Percentiles rank a stretch among this genome's conserved stretches.
Conservation (phyloP, 2,329 filamentous ascomycete species). For the Ophiostoma quercus region DNA sequence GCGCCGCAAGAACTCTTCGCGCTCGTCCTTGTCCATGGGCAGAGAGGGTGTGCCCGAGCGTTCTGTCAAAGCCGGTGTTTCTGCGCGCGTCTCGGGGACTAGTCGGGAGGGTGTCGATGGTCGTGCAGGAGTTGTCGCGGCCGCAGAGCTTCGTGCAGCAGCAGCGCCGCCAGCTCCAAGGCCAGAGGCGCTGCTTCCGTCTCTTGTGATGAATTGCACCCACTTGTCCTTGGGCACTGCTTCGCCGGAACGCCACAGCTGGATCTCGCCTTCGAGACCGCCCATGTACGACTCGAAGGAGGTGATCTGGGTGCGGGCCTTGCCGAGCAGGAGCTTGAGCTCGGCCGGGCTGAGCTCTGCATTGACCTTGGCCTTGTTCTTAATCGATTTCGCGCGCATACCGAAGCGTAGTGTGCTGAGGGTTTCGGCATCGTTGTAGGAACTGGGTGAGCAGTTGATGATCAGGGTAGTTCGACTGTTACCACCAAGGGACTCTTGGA, state of each 20-base stretch:
- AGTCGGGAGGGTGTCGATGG: constrained; percentile 52
- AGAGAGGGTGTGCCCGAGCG: constrained; percentile 82
- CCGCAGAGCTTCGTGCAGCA: constrained; percentile 51
- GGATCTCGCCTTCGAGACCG: constrained; percentile 77
- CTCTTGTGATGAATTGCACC: constrained; percentile 60
- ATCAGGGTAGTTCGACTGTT: constrained; percentile 98
- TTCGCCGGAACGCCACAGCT: constrained; percentile 82
- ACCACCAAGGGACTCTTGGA: constrained; percentile 95
- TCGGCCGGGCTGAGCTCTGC: constrained; percentile 93
- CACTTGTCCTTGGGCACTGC: constrained; percentile 83
- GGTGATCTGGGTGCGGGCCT: constrained; percentile 82
- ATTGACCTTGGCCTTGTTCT: constrained; percentile 99
- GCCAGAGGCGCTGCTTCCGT: constrained; percentile 43
- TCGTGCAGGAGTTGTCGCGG: constrained; percentile 46
- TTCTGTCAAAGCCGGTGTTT: constrained; percentile 61
- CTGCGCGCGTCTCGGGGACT: constrained; percentile 53
- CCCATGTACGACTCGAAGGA: constrained; percentile 84
- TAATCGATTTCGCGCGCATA: constrained; percentile 95
- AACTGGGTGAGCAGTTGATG: constrained; percentile 98
- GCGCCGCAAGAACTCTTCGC: constrained; percentile 87
- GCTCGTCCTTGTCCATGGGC: constrained; percentile 89
- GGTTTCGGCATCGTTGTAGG: constrained; percentile 95
- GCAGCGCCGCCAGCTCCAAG: constrained; percentile 40
- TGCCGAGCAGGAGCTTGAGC: constrained; percentile 87
- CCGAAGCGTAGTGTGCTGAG: constrained; percentile 88